These are phyloP conservation scores for Westerdykella sp. DNA, from an alignment of 2,329 filamentous ascomycete genomes.

Conservation along the genomic window DNA sequence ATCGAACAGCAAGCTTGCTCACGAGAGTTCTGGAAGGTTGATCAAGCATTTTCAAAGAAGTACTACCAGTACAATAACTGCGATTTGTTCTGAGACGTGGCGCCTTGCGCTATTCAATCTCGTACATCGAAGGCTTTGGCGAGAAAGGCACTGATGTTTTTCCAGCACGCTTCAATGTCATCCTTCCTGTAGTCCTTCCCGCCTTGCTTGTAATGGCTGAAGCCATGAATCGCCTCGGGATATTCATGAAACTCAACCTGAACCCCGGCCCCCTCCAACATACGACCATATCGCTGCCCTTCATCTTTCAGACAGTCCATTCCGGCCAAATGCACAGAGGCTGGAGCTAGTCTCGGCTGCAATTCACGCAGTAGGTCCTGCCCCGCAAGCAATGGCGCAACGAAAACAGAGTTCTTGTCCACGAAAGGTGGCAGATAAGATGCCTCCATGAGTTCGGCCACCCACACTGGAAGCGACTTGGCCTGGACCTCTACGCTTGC, in stretches of 20 bases:
- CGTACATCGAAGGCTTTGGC: background rate
- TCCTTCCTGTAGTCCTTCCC: background rate
- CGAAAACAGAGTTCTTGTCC: background rate
- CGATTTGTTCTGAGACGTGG: background rate
- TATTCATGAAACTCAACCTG: background rate
- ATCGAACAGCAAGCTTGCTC: background rate
- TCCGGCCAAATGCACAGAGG: background rate
- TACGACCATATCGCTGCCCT: background rate
- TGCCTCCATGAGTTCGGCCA: background rate
- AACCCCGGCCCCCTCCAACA: background rate
- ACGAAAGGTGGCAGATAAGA: background rate
- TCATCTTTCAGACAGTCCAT: background rate
- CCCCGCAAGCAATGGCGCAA: background rate
- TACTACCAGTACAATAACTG: background rate
- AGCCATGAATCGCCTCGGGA: background rate
- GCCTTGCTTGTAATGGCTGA: background rate
- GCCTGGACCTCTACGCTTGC: background rate
- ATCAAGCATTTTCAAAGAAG: background rate
- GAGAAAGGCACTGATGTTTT: background rate
- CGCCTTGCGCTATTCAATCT: background rate
- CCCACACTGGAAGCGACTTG: slow-evolving; percentile 1
- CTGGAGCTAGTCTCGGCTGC: background rate
- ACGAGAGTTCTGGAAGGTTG: background rate
- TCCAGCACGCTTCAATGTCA: background rate
- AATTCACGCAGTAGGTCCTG: background rate